Evolutionary conservation across 2,329 filamentous ascomycete species (phyloP).

Genomic region (Keithomyces neogunnii): DNA sequence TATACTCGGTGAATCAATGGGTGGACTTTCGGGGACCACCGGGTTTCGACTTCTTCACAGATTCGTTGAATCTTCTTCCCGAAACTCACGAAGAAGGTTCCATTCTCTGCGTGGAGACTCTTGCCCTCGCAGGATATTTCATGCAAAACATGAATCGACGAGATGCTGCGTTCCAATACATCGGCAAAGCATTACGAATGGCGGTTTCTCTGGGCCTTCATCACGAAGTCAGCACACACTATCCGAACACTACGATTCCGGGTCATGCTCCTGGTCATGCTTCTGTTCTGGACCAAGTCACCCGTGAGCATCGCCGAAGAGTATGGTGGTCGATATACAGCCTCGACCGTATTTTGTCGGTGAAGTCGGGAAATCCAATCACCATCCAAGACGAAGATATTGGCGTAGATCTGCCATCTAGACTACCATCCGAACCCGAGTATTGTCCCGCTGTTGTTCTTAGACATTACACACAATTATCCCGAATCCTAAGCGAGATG

Average conservation of each 20-base stretch:
- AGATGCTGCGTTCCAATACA: constrained; percentile 46
- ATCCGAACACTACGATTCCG: background rate
- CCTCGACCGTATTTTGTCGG: constrained; percentile 42
- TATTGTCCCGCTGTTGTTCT: constrained; percentile 39
- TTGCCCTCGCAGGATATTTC: constrained; percentile 46
- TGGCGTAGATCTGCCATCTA: constrained; percentile 22
- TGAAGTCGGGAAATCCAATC: constrained; percentile 46
- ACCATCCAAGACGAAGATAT: constrained; percentile 48
- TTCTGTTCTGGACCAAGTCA: constrained; percentile 25
- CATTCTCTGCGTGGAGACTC: constrained; percentile 44
- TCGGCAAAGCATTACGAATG: constrained; percentile 46
- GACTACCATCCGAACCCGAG: constrained; percentile 26
- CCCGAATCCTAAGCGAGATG: constrained; percentile 42
- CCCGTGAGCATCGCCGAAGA: constrained; percentile 39
- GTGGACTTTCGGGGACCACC: constrained; percentile 42
- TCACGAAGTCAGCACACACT: constrained; percentile 32
- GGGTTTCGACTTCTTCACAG: constrained; percentile 46
- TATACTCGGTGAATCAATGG: constrained; percentile 51
- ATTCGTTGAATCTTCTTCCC: constrained; percentile 41
- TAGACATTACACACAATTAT: constrained; percentile 42
- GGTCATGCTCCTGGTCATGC: constrained; percentile 18
- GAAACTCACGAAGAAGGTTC: constrained; percentile 48
- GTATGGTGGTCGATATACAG: constrained; percentile 51
- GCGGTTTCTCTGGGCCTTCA: constrained; percentile 48
- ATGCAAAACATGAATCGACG: constrained; percentile 48